phyloP scores from a whole-genome alignment of 306 rosid species.

The Cicer pinnatifidum region DNA sequence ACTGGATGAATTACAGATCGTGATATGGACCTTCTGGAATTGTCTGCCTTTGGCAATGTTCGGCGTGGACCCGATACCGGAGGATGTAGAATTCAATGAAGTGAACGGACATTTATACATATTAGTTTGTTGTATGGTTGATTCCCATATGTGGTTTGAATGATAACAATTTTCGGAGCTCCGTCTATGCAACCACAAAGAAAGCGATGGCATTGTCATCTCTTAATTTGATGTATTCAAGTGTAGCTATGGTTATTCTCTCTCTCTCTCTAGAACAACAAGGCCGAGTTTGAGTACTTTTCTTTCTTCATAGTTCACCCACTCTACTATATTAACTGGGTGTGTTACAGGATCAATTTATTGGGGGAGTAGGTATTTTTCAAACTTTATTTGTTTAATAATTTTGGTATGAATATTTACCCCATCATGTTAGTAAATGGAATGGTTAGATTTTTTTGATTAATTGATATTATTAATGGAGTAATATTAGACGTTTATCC shows the following conservation, averaged over 20 bases:
- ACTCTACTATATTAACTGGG: no score
- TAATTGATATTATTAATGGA: no score
- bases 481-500: no score
- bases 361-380: no score
- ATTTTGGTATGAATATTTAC: no score
- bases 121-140: slow-evolving; percentile 29
- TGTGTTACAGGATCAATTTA: no score
- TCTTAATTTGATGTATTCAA: slow-evolving; percentile 3
- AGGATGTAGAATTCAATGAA: slow-evolving; percentile 85
- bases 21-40: slow-evolving; percentile 92
- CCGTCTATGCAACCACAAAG: slow-evolving; percentile 30
- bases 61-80: slow-evolving; percentile 74
- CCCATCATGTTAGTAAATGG: no score
- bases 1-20: slow-evolving; percentile 60
- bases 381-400: no score
- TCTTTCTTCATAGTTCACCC: neutral
- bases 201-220: slow-evolving; percentile 25
- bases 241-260: slow-evolving; percentile 1
- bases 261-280: neutral
- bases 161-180: slow-evolving; percentile 10
- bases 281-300: neutral
- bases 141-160: slow-evolving; percentile 34
- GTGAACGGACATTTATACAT: slow-evolving; percentile 21
- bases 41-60: slow-evolving; percentile 83
- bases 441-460: no score